phyloP scores from a whole-genome alignment of 2,329 filamentous ascomycete species.

The Trichothecium sympodiale region DNA sequence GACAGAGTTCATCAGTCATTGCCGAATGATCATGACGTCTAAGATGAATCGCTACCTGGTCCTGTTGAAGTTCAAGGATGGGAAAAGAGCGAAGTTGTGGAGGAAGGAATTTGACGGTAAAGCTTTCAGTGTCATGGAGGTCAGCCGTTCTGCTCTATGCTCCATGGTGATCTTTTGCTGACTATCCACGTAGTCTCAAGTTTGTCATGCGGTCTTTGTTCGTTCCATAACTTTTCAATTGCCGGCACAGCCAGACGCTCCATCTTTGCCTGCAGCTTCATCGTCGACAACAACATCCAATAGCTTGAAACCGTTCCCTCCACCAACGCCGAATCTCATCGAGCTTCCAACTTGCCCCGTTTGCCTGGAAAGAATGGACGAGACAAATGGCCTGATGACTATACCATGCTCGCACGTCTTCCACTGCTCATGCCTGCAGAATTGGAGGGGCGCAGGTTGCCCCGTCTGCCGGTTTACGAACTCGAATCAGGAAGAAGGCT shows the following conservation, averaged over 20 bases:
- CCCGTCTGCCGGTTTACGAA: conserved; percentile 87
- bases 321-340: conserved; percentile 68
- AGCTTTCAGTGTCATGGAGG: conserved; percentile 85
- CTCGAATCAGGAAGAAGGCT: conserved; percentile 21
- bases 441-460: conserved; percentile 89
- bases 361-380: conserved; percentile 95
- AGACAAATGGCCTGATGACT: conserved; percentile 87
- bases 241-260: conserved; percentile 34
- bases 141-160: conserved; percentile 20
- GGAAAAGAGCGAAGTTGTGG: conserved; percentile 66
- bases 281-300: conserved; percentile 29
- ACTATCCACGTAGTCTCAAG: conserved; percentile 54
- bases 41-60: conserved; percentile 89
- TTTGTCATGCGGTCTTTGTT: conserved; percentile 90
- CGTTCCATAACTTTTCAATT: conserved; percentile 80
- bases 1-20: conserved; percentile 79
- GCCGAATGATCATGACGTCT: conserved; percentile 85
- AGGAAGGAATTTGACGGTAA: conserved; percentile 83
- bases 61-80: conserved; percentile 81
- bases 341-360: conserved; percentile 95
- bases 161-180: conserved; percentile 5
- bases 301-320: conserved; percentile 49
- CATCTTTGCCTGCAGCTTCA: conserved; percentile 39
- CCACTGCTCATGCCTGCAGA: conserved; percentile 90
- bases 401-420: conserved; percentile 97